Conservation (phyloP, 2,329 filamentous ascomycete species). For the Cercospora beticola region DNA sequence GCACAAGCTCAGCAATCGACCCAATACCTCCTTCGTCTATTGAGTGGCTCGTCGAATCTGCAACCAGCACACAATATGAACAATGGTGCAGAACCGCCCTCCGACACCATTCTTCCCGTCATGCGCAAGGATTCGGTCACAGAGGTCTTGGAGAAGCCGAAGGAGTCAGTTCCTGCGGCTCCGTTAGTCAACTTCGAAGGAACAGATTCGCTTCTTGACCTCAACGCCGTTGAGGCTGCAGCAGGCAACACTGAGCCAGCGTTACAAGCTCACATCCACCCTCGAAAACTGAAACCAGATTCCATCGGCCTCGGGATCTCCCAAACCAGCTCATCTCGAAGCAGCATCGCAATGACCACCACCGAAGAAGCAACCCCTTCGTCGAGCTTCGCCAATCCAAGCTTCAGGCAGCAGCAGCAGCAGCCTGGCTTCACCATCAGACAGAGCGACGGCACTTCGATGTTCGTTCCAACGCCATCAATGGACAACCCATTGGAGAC, state of each 20-base stretch:
- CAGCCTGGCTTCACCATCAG: constrained; percentile 13
- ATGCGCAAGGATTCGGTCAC: constrained; percentile 1
- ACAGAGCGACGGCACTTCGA: constrained; percentile 8
- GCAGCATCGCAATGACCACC: background rate
- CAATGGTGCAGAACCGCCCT: background rate
- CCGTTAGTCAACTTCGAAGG: constrained; percentile 14
- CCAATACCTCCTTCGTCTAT: constrained; percentile 21
- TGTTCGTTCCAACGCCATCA: constrained; percentile 6
- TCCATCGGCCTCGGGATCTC: constrained; percentile 8
- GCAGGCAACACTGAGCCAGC: background rate
- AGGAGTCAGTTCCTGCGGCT: background rate
- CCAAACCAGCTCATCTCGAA: background rate
- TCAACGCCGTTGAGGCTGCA: background rate
- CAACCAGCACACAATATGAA: constrained; percentile 1
- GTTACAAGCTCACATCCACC: background rate
- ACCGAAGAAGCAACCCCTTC: background rate
- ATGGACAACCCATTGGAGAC: background rate
- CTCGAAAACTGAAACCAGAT: background rate
- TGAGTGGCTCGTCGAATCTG: constrained; percentile 3
- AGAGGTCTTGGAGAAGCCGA: background rate
- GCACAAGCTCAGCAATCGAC: constrained; percentile 25
- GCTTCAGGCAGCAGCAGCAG: background rate
- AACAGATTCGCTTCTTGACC: background rate
- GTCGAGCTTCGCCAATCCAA: background rate
- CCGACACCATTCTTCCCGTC: background rate